A percentile compares a stretch with the other conserved stretches of the same genome.
phyloP scores from a whole-genome alignment of 768 basidiomycete genomes.

The Tulasnella sp. region DNA sequence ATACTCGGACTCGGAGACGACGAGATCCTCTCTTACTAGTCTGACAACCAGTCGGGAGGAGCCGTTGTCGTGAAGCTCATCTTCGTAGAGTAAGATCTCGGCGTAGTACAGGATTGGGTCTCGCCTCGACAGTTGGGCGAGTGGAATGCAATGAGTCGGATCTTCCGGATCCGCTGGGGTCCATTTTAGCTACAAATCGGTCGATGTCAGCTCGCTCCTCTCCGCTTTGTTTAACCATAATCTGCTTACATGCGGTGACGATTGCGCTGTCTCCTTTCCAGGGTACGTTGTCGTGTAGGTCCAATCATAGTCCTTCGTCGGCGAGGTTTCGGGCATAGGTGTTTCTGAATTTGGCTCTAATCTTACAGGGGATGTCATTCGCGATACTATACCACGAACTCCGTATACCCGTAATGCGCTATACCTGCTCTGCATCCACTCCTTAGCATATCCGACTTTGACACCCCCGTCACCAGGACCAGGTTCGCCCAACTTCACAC shows the following conservation, averaged over 20 bases:
- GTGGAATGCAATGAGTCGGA: conserved; percentile 56
- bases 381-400: conserved; percentile 20
- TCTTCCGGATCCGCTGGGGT: conserved; percentile 44
- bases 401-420: conserved; percentile 18
- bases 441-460: conserved; percentile 88
- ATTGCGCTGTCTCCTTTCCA: conserved; percentile 36
- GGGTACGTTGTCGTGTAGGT: conserved; percentile 87
- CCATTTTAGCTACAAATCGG: conserved; percentile 16
- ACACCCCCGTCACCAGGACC: conserved; percentile 80
- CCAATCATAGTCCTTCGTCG: conserved; percentile 92
- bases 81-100: conserved; percentile 88
- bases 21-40: conserved; percentile 48
- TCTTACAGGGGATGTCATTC: conserved; percentile 27
- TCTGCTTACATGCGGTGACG: not conserved
- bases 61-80: conserved; percentile 96
- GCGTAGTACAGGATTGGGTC: conserved; percentile 99
- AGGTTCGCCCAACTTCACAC: conserved; percentile 66
- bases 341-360: conserved; percentile 52
- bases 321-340: conserved; percentile 57
- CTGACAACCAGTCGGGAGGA: conserved; percentile 72
- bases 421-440: conserved; percentile 84
- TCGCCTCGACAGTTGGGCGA: conserved; percentile 71
- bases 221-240: not conserved
- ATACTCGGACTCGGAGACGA: not conserved
- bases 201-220: not conserved